Conservation (phyloP, 805 yeast genomes). For the Candida schatavii region DNA sequence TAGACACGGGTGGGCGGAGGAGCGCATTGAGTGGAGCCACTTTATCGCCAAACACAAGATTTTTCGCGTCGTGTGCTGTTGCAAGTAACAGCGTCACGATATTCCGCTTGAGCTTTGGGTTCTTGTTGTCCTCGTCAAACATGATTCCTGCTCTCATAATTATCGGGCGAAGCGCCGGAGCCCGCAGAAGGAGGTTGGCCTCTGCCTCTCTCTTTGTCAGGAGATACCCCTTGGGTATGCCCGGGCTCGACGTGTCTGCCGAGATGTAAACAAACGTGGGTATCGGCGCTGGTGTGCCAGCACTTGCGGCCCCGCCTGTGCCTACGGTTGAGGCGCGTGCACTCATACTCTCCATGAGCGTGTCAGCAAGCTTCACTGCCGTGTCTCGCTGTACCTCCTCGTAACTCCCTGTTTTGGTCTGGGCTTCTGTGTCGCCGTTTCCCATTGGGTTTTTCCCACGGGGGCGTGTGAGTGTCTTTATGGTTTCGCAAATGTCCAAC, state of each 20-base stretch:
- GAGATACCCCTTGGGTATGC: constrained; percentile 69
- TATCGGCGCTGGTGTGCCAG: neutral
- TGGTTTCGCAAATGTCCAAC: constrained; percentile 31
- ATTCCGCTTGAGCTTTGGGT: constrained; percentile 34
- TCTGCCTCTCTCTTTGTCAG: constrained; percentile 79
- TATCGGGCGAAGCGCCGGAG: constrained; percentile 51
- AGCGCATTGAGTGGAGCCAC: constrained; percentile 41
- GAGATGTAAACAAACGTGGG: constrained; percentile 65
- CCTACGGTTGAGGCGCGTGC: too few relatives aligned
- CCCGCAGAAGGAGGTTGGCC: constrained; percentile 44
- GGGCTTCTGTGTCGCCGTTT: neutral
- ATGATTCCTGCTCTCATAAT: constrained; percentile 80
- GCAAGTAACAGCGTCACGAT: constrained; percentile 42
- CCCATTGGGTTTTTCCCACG: constrained; percentile 54
- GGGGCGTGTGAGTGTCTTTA: constrained; percentile 18
- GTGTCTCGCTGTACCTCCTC: constrained; percentile 67
- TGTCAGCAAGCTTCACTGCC: constrained; percentile 61
- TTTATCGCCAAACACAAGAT: constrained; percentile 36
- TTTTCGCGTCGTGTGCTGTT: constrained; percentile 43
- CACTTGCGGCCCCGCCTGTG: neutral
- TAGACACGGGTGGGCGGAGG: constrained; percentile 61
- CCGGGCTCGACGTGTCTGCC: constrained; percentile 70
- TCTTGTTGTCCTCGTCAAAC: constrained; percentile 51
- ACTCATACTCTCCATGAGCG: constrained; percentile 40
- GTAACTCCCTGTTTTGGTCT: constrained; percentile 44